Evolutionary conservation across 805 yeast species (phyloP).

Genomic region (Danielozyma ontarioensis): DNA sequence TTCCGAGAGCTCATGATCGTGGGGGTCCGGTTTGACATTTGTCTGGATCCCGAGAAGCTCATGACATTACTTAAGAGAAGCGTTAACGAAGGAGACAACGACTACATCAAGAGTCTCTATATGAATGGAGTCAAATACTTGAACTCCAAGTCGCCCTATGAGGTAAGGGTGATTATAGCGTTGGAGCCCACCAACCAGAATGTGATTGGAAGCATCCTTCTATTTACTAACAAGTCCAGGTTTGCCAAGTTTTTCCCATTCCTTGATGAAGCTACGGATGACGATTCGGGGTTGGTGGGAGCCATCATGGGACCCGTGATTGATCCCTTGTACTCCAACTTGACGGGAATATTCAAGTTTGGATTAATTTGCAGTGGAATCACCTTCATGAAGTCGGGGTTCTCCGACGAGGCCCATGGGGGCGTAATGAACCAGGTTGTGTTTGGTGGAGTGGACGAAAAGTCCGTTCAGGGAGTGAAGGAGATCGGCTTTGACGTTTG

Average conservation of each 20-base stretch:
- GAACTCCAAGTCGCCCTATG: slow-evolving; percentile 21
- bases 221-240: slow-evolving; percentile 42
- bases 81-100: slow-evolving; percentile 17
- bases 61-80: slow-evolving; percentile 31
- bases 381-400: slow-evolving; percentile 32
- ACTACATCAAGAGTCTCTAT: slow-evolving; percentile 23
- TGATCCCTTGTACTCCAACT: slow-evolving; percentile 47
- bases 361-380: slow-evolving; percentile 56
- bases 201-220: slow-evolving; percentile 47
- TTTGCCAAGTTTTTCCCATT: slow-evolving; percentile 49
- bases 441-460: slow-evolving; percentile 32
- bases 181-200: slow-evolving; percentile 48
- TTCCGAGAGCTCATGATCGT: slow-evolving; percentile 51
- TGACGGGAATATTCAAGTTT: slow-evolving; percentile 48
- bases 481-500: slow-evolving; percentile 40
- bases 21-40: slow-evolving; percentile 54
- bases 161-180: slow-evolving; percentile 46
- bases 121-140: slow-evolving; percentile 30
- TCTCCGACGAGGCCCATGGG: slow-evolving; percentile 17
- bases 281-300: slow-evolving; percentile 27
- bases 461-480: slow-evolving; percentile 28
- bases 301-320: slow-evolving; percentile 50
- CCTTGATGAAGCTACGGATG: slow-evolving; percentile 34
- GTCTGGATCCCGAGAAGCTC: slow-evolving; percentile 39
- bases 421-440: slow-evolving; percentile 27